Base-by-base conservation (phyloP, 331 rosid species). In the Quercus phellos region DNA sequence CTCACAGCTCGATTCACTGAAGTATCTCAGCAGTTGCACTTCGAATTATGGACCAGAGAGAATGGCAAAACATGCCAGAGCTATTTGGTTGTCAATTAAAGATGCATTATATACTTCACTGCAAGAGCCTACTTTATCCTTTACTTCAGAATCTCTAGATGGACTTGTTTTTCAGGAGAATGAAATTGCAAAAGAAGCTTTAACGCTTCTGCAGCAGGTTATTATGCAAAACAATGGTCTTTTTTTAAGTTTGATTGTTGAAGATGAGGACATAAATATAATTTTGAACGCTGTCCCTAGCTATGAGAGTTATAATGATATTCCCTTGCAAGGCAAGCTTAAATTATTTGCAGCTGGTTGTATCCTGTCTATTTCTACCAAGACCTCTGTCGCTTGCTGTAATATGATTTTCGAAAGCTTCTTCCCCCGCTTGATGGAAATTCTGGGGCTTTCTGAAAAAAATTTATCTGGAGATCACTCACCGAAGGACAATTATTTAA, bases 1-100 rank as follows among this genome's bases (percentile, higher is more conserved):
- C 75, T 77, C 32, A 69, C 87, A 94, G 99, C 87, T 94, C 70
- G 99, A 94, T 86, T 94, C 99, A 76, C 83, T 94, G 81, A 91
- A 86, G 85, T 94, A 94, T 89, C 93, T 94, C 27, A 87, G 79
- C 63, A 87, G 51, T 26, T 92, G 97, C 84, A 80, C 86, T 14
- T 55, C 82, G 68, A 89, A 83, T 71, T 94, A 91, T 84, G 98
- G 99, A 77, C 87, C 92, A 54, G 96, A 88, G 81, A 90, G 93
- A 85, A 92, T 94, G 78, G 72, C 73, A 77, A 92, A 91, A 76
- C 90, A 94, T 84, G 86, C 83, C 55, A 68, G 67, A 67, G 83
- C 90, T 81, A 87, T 94, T 50, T 94, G 96, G 97, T 83, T 84
- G 78, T 84, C 89, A 24, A 10, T 94, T 75, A 94, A 94, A 87